Base-by-base conservation (phyloP, 192 early-diverging fungal species). In the Physocladia obscura region DNA sequence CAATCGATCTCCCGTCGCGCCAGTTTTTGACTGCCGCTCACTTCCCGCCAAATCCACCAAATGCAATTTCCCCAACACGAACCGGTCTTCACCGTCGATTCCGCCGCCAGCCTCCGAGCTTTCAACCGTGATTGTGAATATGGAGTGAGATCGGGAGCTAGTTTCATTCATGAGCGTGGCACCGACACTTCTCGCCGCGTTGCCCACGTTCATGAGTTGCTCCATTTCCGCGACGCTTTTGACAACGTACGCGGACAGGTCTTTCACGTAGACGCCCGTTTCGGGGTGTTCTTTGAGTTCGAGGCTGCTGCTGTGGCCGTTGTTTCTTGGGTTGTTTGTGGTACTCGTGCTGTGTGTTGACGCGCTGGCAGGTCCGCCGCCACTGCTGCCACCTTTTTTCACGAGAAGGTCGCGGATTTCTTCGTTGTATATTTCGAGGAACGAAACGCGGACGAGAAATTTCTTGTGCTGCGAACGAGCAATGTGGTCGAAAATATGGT, bases 221-320 rank as follows among this genome's bases (percentile, higher is more conserved):
- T 85, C 83, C 79, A 88, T 80, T 56, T 88, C 87, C 47, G 80
- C 77, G 29, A 85, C 83, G 37, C 69, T 75, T 58, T 87, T 88
- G 62, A 88, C 84, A 1, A 87, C 78, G 39, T 77, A 74, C 0
- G 80, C 67, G 2, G 75, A 62, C 22, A 88, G 70, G 57, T 88
- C 87, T 58, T 85, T 85, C 50, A 88, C 87, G 71, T 85, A 88
- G 4, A 88, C 82, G n/a, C 87, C 87, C 24, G 77, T 83, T n/a
- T 88, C 87, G 4, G 87, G 85, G 51, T 87, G 76, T 55, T 88
- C 87, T 51, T 88, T 88, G 8, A 88, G 60, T 44, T 88, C 87
- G 19, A 88, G 69, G 5, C 74, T 71, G 27, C 17, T 38, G 40
- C 40, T n/a, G n/a, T n/a, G n/a, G n/a, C n/a, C n/a, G n/a, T n/a